Base-by-base conservation (phyloP, 2,329 filamentous ascomycete species). In the Fusarium phyllophilum region DNA sequence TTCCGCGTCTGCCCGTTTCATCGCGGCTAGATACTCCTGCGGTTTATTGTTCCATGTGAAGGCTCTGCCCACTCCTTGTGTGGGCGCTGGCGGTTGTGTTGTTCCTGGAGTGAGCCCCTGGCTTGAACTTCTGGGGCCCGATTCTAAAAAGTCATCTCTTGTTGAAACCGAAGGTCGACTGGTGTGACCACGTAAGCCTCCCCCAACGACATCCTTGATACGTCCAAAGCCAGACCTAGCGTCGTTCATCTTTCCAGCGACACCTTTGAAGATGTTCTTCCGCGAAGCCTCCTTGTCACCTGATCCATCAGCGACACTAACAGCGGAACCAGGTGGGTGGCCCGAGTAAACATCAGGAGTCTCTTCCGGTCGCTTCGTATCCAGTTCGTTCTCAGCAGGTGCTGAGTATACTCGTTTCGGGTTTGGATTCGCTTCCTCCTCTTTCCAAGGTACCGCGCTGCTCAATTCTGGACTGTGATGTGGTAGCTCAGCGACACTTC, bases 181-280 rank as follows among this genome's bases (percentile, higher is more conserved):
- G 52, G 79, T 77, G 68, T 92, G 89, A 4, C 88, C 87, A 72
- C 86, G 86, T n/a, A 86, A 79, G 17, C 84, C 84, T 20, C 86
- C 86, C 3, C 94, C 93, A 41, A 97, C 93, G 6, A 91, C 94
- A 79, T 96, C 94, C 79, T 95, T 95, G 80, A 98, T 95, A 41
- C 94, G 91, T 4, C 93, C 93, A 63, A 97, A 88, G 1, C 95
- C 94, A 63, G 92, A 94, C 52, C 93, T 91, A 51, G 94, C 93
- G 81, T 97, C 94, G 71, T 89, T 93, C 79, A 94, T 92, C 74
- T 93, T 92, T 10, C 90, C 93, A 6, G 92, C 92, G 22, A 96
- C 93, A 68, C 91, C 93, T 80, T 94, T 96, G 81, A 95, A 93
- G 22, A 94, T 88, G 1, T 89, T 89, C 74, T 88, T 91, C 36